Evolutionary conservation across 176 grass and related monocot species (phyloP), one percentile per base, ranked within the genome.

Genomic region (Echinochloa phyllopogon): DNA sequence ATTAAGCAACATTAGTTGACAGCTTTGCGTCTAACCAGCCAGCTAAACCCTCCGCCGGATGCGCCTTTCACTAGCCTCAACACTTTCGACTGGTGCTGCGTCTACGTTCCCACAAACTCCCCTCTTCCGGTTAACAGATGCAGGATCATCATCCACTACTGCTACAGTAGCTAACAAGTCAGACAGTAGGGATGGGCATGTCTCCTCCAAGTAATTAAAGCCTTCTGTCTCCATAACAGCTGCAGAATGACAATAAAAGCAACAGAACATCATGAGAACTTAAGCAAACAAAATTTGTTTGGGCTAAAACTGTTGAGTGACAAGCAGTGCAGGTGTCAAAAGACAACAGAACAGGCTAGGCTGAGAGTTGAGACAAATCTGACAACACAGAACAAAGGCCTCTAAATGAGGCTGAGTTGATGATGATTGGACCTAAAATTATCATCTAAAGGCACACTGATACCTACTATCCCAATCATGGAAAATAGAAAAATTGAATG

Each of bases 161-260:
- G 92, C 94, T 1, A 97, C 89, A 33, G 94, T 97, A 55, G 92
- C 89, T 85, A 97, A 82, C 62, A 97, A 81, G 76, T 97, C 94
- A 38, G 92, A 94, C 2, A 97, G 78, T 51, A 97, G 72, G 10
- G 89, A 94, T 1, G 92, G 94, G 44, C 89, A 94, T 17, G 94
- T 94, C 80, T 90, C 89, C 83, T 97, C 89, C 92, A 97, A 90
- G 89, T 97, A 88, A 82, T 84, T 86, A 70, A 94, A 97, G 29
- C 94, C 94, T 92, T 97, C 94, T 18, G 89, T 97, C 79, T 82
- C 87, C 92, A 97, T 90, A 37, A 97, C 92, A 94, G 83, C 94
- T 97, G 89, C 76, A 89, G 55, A 57, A 59, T 83, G 55, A 86
- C 79, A 70, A 52, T 15, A 84, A 29, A 79, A 55, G 17, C 76